Conservation (phyloP, 1,139 yeast species). For the Yamadazyma atmosphaerica region DNA sequence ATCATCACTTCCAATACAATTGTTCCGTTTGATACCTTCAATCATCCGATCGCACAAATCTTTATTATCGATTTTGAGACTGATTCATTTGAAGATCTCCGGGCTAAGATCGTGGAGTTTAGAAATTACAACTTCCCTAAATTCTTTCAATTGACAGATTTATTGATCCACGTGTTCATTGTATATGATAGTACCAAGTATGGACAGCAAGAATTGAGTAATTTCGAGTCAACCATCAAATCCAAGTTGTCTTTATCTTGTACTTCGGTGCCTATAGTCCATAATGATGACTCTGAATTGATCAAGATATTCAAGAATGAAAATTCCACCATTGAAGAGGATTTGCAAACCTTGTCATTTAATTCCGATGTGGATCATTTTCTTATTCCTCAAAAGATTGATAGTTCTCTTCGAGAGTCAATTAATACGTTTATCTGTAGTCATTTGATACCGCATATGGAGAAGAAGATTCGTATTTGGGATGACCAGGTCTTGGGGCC, state of each 20-base stretch:
- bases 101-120: constrained; percentile 41
- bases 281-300: constrained; percentile 5
- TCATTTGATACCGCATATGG: constrained; percentile 76
- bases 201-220: constrained; percentile 24
- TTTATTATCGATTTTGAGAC: constrained; percentile 55
- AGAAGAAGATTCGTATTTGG: constrained; percentile 70
- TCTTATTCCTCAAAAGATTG: constrained; percentile 38
- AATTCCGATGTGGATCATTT: constrained; percentile 16
- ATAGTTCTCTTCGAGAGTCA: constrained; percentile 39
- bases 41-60: constrained; percentile 83
- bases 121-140: constrained; percentile 51
- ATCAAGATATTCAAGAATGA: constrained; percentile 20
- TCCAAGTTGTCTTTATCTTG: constrained; percentile 26
- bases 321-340: constrained; percentile 56
- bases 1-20: constrained; percentile 61
- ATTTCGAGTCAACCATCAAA: constrained; percentile 34
- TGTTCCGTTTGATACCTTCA: constrained; percentile 84
- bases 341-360: constrained; percentile 31
- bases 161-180: constrained; percentile 48
- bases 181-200: constrained; percentile 30
- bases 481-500: constrained; percentile 72
- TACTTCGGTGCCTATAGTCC: constrained; percentile 29
- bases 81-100: constrained; percentile 51
- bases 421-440: constrained; percentile 57
- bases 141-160: constrained; percentile 59